Conservation (phyloP, 768 basidiomycete genomes). For the Trametes coccinea region DNA sequence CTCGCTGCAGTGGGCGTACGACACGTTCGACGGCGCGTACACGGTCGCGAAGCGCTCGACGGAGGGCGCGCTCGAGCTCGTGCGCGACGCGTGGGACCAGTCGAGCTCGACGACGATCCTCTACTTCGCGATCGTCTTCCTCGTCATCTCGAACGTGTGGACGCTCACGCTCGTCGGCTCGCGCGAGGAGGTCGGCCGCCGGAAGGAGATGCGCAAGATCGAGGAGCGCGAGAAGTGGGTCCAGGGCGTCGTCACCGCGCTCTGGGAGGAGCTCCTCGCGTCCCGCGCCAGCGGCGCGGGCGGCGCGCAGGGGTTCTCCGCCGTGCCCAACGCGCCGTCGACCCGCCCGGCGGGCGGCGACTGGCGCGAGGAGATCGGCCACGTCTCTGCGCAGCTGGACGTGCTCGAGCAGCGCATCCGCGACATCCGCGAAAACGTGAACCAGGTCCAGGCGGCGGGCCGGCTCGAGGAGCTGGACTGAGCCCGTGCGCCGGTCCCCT, state of each 20-base stretch:
- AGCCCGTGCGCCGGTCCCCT: no score
- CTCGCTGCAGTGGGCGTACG: slow-evolving; percentile 85
- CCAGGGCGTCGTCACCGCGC: slow-evolving; percentile 66
- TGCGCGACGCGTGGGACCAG: slow-evolving; percentile 79
- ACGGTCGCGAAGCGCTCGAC: slow-evolving; percentile 72
- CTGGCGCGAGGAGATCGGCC: slow-evolving; percentile 49
- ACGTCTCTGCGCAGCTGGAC: slow-evolving; percentile 54
- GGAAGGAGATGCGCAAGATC: slow-evolving; percentile 50
- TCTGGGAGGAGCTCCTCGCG: slow-evolving; percentile 68
- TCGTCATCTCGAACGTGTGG: slow-evolving; percentile 82
- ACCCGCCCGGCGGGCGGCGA: slow-evolving; percentile 24
- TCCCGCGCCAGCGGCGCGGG: slow-evolving; percentile 39
- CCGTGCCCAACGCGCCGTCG: neutral
- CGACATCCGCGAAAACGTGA: slow-evolving; percentile 43
- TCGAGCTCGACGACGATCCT: slow-evolving; percentile 70
- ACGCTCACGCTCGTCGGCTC: slow-evolving; percentile 51
- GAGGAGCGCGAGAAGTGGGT: slow-evolving; percentile 78
- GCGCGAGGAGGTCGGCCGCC: slow-evolving; percentile 46
- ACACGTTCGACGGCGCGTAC: slow-evolving; percentile 77
- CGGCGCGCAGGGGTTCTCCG: neutral
- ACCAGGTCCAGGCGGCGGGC: slow-evolving; percentile 28
- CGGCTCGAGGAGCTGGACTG: slow-evolving; percentile 17
- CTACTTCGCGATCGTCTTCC: slow-evolving; percentile 66
- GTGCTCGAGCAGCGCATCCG: slow-evolving; percentile 56
- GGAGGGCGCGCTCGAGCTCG: slow-evolving; percentile 71